Base-by-base conservation (phyloP, 2,329 filamentous ascomycete species). In the Nothopassalora personata region DNA sequence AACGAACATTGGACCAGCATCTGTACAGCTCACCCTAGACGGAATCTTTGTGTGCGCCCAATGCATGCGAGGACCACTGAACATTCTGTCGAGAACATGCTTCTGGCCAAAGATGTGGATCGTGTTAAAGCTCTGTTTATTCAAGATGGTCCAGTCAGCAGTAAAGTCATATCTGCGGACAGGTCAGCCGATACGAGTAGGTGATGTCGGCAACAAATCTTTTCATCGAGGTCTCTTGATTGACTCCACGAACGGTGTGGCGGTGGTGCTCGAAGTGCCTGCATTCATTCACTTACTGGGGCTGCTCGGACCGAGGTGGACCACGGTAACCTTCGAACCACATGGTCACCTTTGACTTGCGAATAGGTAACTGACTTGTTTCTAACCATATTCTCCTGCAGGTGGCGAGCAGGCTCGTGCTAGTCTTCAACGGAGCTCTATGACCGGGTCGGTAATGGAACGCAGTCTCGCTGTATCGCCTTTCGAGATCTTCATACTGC, bases 311-410 rank as follows among this genome's bases (percentile, higher is more conserved):
- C 27, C 28, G 39, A 48, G 51, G 55, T n/a, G 62, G 60, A 27
- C 56, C 58, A 4, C 58, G 56, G 5, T 61, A 61, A 5, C 56
- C 57, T 31, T 56, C 43, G n/a, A 66, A 67, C 61, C 70, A 73
- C 62, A 72, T 70, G 10, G 62, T 62, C 47, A 71, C 68, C 48
- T 71, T 69, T 7, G 67, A 67, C 57, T 71, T 67, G 39, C 63
- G 52, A 47, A 73, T 64, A 1, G 71, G 72, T 8, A 74, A 57
- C 2, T 57, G 56, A 43, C 68, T 63, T 1, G 69, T 64, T 57
- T 76, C 74, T 11, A 73, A 64, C 61, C 73, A 76, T 18, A 69
- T 63, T 18, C 70, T 67, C 47, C 71, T 69, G 58, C 74, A 76
- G 2, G 74, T 75, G 3, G 64, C 64, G 8, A 76, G 61, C 6